A percentile compares a stretch with the other conserved stretches of the same genome.
Evolutionary conservation across 306 rosid species (phyloP).

Genomic region (Phaseolus lunatus): DNA sequence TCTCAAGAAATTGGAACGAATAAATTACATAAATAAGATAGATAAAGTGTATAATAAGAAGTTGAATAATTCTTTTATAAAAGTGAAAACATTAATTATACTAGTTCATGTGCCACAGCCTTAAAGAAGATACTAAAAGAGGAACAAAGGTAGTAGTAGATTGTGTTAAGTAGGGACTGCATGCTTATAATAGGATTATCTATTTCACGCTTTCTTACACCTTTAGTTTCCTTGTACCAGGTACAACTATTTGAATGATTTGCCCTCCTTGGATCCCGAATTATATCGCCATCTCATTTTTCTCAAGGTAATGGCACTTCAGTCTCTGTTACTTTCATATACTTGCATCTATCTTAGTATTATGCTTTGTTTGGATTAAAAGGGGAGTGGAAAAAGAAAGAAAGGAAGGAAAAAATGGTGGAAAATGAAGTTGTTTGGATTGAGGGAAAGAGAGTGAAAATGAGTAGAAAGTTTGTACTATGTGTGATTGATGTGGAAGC

Average conservation of each 20-base stretch:
- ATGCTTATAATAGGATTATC: neutral
- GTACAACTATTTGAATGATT: conserved; percentile 94
- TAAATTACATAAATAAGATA: neutral
- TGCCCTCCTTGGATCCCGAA: conserved; percentile 97
- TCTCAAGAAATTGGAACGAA: neutral
- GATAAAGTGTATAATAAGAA: neutral
- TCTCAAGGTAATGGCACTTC: conserved; percentile 69
- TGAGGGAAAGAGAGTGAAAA: too few species aligned
- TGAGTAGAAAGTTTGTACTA: too few species aligned
- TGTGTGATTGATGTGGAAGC: too few species aligned
- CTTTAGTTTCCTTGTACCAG: conserved; percentile 49
- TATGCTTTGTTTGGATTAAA: too few species aligned
- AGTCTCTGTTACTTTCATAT: conserved; percentile 31
- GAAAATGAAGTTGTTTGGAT: too few species aligned
- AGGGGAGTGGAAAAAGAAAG: too few species aligned
- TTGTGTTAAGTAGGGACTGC: neutral
- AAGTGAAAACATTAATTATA: neutral
- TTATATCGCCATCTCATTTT: conserved; percentile 96
- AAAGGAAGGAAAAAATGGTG: too few species aligned
- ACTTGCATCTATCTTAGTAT: conserved; percentile 34
- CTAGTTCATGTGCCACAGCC: neutral
- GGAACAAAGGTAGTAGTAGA: neutral
- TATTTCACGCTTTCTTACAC: conserved; percentile 26
- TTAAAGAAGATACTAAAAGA: neutral
- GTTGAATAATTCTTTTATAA: neutral